Evolutionary conservation across 2,329 filamentous ascomycete genomes (phyloP), one percentile per base, ranked within the genome.

Genomic region (Alternaria ethzedia): DNA sequence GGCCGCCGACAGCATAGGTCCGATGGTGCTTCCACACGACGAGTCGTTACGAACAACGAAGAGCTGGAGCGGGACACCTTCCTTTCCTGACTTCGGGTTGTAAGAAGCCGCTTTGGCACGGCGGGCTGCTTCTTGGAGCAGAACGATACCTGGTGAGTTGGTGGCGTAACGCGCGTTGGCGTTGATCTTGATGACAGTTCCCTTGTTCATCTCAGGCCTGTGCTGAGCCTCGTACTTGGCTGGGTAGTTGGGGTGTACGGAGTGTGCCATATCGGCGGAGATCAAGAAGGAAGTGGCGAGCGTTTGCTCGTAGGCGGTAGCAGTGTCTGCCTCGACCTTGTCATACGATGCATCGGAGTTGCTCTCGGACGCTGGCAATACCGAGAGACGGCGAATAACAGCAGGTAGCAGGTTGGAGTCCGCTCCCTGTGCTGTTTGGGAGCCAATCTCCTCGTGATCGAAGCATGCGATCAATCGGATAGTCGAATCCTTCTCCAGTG

Each of bases 21-120:
- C 96, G 75, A 99, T 99, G 36, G 96, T 99, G 83, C 92, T 95
- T 59, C 96, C 96, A 80, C 96, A 99, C 56, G 91, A 89, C 5
- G 91, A 96, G 79, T 99, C 96, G 81, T 99, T 99, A 76, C 94
- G 89, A 50, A 98, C 95, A 44, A 99, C 96, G 75, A 98, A 98
- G 43, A 98, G 84, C 83, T 99, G 96, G 57, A 99, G 86, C 13
- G 96, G 96, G 20, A 98, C 94, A 23, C 89, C 89, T 32, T 85
- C 83, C 50, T 87, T 88, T 50, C 83, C 78, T 12, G 82, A 79
- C 12, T 77, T 76, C 8, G 74, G 69, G 47, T 75, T 78, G 11
- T 75, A 76, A 4, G 83, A 82, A 10, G 83, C 82, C 73, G 81
- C 81, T 72, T 88, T 89, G 30, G 84, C 86, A 23, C 80, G 82